Base-by-base conservation (phyloP, 148 eudicot genomes). In the Heliosperma pusillum region DNA sequence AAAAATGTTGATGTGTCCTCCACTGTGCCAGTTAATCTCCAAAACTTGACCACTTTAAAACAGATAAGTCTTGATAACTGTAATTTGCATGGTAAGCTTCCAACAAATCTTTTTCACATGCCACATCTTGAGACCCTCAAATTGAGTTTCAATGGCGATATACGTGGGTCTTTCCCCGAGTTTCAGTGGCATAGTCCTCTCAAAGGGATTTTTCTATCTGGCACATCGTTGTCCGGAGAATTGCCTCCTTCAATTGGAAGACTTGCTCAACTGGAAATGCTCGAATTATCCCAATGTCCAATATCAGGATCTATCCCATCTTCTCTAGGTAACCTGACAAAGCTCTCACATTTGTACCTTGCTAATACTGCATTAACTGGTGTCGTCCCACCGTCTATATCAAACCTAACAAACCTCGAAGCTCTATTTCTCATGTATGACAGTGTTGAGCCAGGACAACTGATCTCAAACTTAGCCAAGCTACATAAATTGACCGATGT, bases 211-310 rank as follows among this genome's bases (percentile, higher is more conserved):
- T 0, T 0, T 0, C 63, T 83, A 11, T 0, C 12, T 3, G 1
- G 0, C 2, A 82, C 85, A 24, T 42, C 33, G 20, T 59, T 85
- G 25, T 76, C 74, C 0, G 85, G 85, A n/a, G 30, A 33, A 22
- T 17, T 85, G 3, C 85, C 85, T 1, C 47, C 76, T 66, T 77
- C 80, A 19, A 80, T 82, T 57, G 85, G 82, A 6, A 74, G 72
- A 69, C 76, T 83, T 2, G 16, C 44, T 22, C 78, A 33, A 10
- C 52, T 83, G 66, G 61, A 67, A 17, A 5, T 1, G 11, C 27
- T 84, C 16, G 24, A 27, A 9, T 3, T 81, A 21, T 0, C 2
- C 1, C 2, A 1, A 5, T 74, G 83, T 40, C 16, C 40, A 20
- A 73, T 85, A 24, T 66, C 78, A 19, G 83, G 83, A 66, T 20